Conservation (phyloP, 2,329 filamentous ascomycete genomes). For the Monilinia polystroma region DNA sequence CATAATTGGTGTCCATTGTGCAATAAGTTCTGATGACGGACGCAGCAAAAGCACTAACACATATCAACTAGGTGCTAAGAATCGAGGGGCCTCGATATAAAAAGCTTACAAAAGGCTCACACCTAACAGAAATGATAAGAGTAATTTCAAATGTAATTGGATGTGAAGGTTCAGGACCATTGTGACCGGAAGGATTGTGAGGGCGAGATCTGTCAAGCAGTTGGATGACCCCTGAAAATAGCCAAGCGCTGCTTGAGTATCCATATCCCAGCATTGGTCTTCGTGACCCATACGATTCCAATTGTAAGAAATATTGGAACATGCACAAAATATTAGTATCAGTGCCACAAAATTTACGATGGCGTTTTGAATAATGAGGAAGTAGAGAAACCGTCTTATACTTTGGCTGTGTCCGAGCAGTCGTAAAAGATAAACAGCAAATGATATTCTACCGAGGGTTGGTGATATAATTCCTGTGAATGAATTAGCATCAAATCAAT, state of each 20-base stretch:
- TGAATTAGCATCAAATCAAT: background rate
- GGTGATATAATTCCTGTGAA: slow-evolving; percentile 14
- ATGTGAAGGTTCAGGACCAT: slow-evolving; percentile 13
- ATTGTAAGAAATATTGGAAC: slow-evolving; percentile 7
- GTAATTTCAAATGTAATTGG: slow-evolving; percentile 5
- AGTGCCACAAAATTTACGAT: background rate
- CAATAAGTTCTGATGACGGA: slow-evolving; percentile 19
- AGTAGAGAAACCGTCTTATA: slow-evolving; percentile 12
- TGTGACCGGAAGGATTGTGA: slow-evolving; percentile 10
- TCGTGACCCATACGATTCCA: slow-evolving; percentile 5
- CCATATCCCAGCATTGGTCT: slow-evolving; percentile 4
- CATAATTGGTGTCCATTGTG: background rate
- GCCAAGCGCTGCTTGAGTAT: background rate
- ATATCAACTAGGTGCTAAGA: background rate
- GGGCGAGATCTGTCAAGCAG: slow-evolving; percentile 17
- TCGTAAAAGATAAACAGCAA: slow-evolving; percentile 13
- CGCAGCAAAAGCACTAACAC: slow-evolving; percentile 10
- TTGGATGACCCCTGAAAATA: slow-evolving; percentile 15
- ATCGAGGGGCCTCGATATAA: no score
- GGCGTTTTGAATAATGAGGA: slow-evolving; percentile 12
- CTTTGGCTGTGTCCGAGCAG: background rate
- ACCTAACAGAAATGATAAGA: slow-evolving; percentile 12
- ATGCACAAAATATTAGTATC: background rate
- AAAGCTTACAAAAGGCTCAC: slow-evolving; percentile 17
- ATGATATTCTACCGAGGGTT: slow-evolving; percentile 15